Evolutionary conservation across 768 basidiomycete genomes (phyloP).

Genomic region (Lentinula lateritia): DNA sequence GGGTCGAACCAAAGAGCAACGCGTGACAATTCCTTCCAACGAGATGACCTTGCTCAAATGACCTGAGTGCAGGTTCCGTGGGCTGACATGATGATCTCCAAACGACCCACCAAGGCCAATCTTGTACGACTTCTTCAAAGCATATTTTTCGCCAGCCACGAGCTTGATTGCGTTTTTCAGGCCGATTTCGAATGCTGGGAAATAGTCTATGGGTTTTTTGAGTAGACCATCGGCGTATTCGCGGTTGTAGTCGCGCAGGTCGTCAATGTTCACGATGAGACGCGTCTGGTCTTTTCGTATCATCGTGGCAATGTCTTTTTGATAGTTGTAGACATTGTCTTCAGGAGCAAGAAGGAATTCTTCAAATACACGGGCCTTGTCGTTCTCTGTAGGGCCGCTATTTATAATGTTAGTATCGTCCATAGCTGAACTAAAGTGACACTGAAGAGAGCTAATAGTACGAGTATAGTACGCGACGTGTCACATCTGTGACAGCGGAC

Average conservation of each 20-base stretch:
- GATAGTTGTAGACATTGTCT: slow-evolving; percentile 70
- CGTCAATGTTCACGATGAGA: slow-evolving; percentile 93
- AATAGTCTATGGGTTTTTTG: slow-evolving; percentile 79
- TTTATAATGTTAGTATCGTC: slow-evolving; percentile 18
- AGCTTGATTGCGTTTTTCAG: slow-evolving; percentile 67
- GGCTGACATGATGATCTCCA: slow-evolving; percentile 97
- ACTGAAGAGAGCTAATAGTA: background rate
- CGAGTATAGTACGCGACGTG: background rate
- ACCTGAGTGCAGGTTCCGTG: slow-evolving; percentile 80
- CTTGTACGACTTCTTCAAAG: slow-evolving; percentile 74
- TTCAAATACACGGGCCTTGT: slow-evolving; percentile 74
- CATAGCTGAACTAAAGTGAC: slow-evolving; percentile 17
- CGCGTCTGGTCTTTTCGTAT: slow-evolving; percentile 79
- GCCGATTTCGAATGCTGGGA: slow-evolving; percentile 88
- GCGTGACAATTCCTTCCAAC: slow-evolving; percentile 95
- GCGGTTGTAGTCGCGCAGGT: slow-evolving; percentile 88
- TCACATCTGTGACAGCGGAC: background rate
- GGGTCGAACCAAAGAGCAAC: slow-evolving; percentile 95
- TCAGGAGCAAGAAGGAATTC: slow-evolving; percentile 70
- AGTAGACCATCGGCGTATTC: slow-evolving; percentile 85
- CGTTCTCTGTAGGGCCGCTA: slow-evolving; percentile 42
- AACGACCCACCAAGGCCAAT: slow-evolving; percentile 95
- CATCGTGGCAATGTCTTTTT: slow-evolving; percentile 79
- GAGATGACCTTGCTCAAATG: slow-evolving; percentile 97
- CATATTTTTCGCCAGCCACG: slow-evolving; percentile 73